phyloP scores from a whole-genome alignment of 2,329 filamentous ascomycete genomes.

The Hortaea werneckii region DNA sequence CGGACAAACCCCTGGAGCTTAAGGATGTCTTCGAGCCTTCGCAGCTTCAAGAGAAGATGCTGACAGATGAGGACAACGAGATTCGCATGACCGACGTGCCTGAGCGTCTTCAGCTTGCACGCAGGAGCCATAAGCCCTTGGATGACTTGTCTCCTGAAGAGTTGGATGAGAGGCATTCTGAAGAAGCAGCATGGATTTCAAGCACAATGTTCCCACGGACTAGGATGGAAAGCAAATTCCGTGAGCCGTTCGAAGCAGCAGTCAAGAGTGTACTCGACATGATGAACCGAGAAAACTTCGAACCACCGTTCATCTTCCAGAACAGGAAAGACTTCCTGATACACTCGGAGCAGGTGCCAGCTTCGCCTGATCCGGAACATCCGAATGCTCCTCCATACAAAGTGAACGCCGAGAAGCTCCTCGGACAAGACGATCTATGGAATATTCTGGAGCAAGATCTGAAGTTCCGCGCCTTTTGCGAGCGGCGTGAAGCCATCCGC shows the following conservation, averaged over 20 bases:
- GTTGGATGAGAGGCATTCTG: constrained; percentile 50
- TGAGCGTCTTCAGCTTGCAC: constrained; percentile 85
- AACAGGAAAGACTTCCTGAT: constrained; percentile 97
- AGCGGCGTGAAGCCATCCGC: constrained; percentile 80
- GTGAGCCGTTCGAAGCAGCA: constrained; percentile 74
- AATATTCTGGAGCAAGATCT: constrained; percentile 88
- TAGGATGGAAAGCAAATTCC: constrained; percentile 55
- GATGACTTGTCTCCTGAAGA: constrained; percentile 72
- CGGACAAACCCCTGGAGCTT: constrained; percentile 77
- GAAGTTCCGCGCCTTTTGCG: constrained; percentile 84
- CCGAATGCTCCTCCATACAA: constrained; percentile 62
- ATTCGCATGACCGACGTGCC: constrained; percentile 85
- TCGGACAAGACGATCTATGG: constrained; percentile 91
- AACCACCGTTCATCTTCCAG: constrained; percentile 96
- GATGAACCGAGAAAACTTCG: constrained; percentile 85
- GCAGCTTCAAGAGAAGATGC: constrained; percentile 82
- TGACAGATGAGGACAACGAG: constrained; percentile 88
- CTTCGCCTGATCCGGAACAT: constrained; percentile 54
- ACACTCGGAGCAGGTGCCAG: constrained; percentile 64
- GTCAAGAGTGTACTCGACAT: constrained; percentile 90
- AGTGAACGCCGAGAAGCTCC: constrained; percentile 71
- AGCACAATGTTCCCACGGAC: constrained; percentile 86
- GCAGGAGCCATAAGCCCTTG: constrained; percentile 70
- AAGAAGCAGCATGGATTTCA: constrained; percentile 87
- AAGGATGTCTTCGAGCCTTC: constrained; percentile 98